phyloP scores from a whole-genome alignment of 129 eudicot genomes.

The Centella asiatica region DNA sequence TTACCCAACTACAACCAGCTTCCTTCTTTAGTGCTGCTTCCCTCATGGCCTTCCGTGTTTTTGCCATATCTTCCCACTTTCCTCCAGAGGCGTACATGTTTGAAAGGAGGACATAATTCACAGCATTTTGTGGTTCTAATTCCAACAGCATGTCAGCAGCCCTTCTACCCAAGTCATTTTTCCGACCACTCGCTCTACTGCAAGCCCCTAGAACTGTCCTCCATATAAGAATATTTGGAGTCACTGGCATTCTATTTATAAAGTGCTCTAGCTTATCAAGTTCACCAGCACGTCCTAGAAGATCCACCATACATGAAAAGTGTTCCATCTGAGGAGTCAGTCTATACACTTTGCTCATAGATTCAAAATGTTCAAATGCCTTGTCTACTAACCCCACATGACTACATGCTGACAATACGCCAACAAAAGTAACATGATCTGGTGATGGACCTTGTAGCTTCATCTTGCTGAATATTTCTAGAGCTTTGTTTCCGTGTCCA shows the following conservation, averaged over 20 bases:
- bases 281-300: conserved; percentile 89
- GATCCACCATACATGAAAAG: conserved; percentile 85
- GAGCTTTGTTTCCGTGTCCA: conserved; percentile 66
- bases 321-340: conserved; percentile 75
- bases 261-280: conserved; percentile 61
- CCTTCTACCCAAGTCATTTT: conserved; percentile 43
- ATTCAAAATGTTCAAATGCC: conserved; percentile 66
- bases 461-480: conserved; percentile 48
- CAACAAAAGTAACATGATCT: conserved; percentile 84
- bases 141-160: conserved; percentile 71
- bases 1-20: conserved; percentile 93
- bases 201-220: conserved; percentile 89
- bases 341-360: conserved; percentile 53
- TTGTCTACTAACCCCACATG: conserved; percentile 69
- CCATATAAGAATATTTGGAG: conserved; percentile 74
- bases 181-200: conserved; percentile 36
- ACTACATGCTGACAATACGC: conserved; percentile 90
- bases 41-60: conserved; percentile 54
- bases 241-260: conserved; percentile 62
- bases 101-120: conserved; percentile 77
- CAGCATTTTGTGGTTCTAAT: conserved; percentile 66
- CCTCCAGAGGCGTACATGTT: conserved; percentile 82
- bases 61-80: conserved; percentile 74
- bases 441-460: conserved; percentile 51
- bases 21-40: conserved; percentile 60